Conservation (phyloP, 345 rosid genomes). For the Salix suchowensis region DNA sequence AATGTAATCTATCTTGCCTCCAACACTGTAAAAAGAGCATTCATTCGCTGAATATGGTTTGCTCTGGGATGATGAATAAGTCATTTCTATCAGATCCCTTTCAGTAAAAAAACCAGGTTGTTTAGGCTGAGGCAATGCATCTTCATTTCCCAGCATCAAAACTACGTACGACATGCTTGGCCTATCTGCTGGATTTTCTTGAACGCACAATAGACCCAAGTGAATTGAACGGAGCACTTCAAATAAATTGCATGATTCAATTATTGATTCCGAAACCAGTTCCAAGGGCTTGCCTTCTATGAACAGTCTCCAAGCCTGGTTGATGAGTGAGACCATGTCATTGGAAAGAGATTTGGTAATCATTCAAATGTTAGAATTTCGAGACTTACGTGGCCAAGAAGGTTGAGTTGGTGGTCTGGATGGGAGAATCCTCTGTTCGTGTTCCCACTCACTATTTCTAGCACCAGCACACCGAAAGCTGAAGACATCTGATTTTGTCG, state of each 20-base stretch:
- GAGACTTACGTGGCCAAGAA: slow-evolving; percentile 13
- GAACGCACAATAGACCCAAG: neutral
- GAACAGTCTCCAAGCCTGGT: slow-evolving; percentile 1
- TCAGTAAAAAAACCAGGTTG: slow-evolving; percentile 6
- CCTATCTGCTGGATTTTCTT: neutral
- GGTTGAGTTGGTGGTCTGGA: slow-evolving; percentile 1
- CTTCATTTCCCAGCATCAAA: neutral
- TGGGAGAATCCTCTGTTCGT: neutral
- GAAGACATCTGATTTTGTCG: neutral
- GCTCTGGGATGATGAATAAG: neutral
- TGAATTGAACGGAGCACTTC: neutral
- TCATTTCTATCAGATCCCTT: neutral
- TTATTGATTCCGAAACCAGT: neutral
- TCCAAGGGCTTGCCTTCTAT: neutral
- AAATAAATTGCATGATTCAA: neutral
- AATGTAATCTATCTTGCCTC: neutral
- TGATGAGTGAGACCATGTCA: neutral
- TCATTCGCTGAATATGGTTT: neutral
- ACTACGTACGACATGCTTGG: slow-evolving; percentile 9
- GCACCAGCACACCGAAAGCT: slow-evolving; percentile 1
- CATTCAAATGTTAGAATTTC: neutral
- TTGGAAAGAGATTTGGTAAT: neutral
- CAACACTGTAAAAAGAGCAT: neutral
- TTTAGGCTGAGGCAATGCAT: slow-evolving; percentile 1
- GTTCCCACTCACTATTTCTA: slow-evolving; percentile 4